Base-by-base conservation (phyloP, 176 grass and related monocot genomes). In the bread wheat (Triticum aestivum) region DNA sequence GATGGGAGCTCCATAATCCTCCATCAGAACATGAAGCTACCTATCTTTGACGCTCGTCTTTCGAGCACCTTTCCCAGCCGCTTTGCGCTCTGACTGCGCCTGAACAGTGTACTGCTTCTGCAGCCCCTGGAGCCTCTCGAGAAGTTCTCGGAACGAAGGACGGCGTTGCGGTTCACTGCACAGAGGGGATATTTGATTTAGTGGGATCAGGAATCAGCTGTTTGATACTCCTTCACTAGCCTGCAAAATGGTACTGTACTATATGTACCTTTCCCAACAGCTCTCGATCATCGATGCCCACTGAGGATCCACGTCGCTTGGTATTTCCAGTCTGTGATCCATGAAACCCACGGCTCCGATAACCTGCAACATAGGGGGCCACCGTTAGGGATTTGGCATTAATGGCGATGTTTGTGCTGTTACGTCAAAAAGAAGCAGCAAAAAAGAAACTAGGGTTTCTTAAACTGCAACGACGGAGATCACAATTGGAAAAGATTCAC, bases 261-360 rank as follows among this genome's bases (percentile, higher is more conserved):
- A 12, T 80, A 54, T 32, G 1, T 78, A 97, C 95, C 87, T 94
- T 17, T 93, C 91, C 95, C 95, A 97, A 86, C 95, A 97, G 67
- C 77, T 97, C 83, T 94, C 75, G 9, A 97, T 84, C 69, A 97
- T 82, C 6, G 87, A 91, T 27, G 87, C 87, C 95, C 92, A 97
- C 26, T 91, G 92, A 27, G 89, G 89, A 80, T 97, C 92, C 38
- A 86, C 9, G 21, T 97, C 75, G 13, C 61, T 89, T 1, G 95
- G 92, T 34, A 97, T 84, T 39, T 97, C 95, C 85, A 97, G 79
- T 63, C 92, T 92, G 7, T 94, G 89, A 52, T 97, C 85, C 92
- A 97, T 97, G 69, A 59, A 59, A 59, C 56, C 20, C 56, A 59
- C 56, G 56, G 56, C 56, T 21, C 56, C 56, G 18, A 59, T 80